These are phyloP conservation scores for Macroventuria anomochaeta DNA, from an alignment of 2,329 filamentous ascomycete genomes.

Conservation along the genomic window DNA sequence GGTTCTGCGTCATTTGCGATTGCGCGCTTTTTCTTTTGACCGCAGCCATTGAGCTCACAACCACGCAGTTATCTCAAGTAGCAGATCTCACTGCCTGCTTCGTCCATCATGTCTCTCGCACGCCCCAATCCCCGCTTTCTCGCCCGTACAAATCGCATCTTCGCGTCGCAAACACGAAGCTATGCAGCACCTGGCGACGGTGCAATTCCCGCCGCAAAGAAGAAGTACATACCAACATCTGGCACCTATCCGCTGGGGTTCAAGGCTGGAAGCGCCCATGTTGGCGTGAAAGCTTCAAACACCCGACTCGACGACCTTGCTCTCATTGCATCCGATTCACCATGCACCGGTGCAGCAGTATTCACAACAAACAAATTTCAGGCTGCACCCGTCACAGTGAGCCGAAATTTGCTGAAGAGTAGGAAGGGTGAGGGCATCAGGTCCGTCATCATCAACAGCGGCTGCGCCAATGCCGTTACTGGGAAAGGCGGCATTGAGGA, in stretches of 20 bases:
- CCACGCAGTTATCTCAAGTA: neutral
- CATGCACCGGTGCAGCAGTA: conserved; percentile 86
- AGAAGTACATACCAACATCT: conserved; percentile 84
- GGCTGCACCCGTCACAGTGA: conserved; percentile 90
- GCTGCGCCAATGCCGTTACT: conserved; percentile 96
- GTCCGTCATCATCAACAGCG: conserved; percentile 90
- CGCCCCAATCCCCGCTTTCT: conserved; percentile 39
- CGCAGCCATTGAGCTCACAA: conserved; percentile 11
- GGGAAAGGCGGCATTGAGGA: conserved; percentile 89
- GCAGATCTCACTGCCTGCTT: neutral
- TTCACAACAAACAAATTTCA: conserved; percentile 99
- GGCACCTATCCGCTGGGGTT: conserved; percentile 94
- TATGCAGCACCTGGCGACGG: conserved; percentile 67
- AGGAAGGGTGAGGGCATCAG: conserved; percentile 73
- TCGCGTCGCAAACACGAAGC: conserved; percentile 52
- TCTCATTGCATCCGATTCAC: conserved; percentile 82
- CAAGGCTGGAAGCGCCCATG: conserved; percentile 82
- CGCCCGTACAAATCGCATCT: conserved; percentile 31
- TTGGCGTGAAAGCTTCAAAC: conserved; percentile 92
- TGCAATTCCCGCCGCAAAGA: conserved; percentile 76
- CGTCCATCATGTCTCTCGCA: conserved; percentile 39
- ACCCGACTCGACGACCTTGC: conserved; percentile 90
- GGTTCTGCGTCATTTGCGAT: conserved; percentile 18
- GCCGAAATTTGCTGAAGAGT: conserved; percentile 71
- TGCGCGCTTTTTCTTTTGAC: neutral